Evolutionary conservation across 1,139 yeast genomes (phyloP).

Genomic region (Scheffersomyces segobiensis): DNA sequence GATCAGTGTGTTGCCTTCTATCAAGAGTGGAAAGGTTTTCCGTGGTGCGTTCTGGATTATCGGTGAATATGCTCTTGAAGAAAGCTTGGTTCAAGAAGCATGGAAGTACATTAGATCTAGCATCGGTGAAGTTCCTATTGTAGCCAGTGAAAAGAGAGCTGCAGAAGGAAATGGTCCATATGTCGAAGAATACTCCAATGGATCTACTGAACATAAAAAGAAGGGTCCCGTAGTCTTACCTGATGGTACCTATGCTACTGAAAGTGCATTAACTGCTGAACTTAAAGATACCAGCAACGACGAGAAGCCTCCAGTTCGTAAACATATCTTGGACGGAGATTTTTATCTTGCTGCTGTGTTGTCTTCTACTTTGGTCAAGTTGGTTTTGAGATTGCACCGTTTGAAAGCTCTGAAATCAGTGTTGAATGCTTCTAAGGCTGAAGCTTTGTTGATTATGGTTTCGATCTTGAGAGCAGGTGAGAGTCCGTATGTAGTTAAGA

Average conservation of each 20-base stretch:
- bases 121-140: conserved; percentile 89
- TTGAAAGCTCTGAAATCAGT: conserved; percentile 55
- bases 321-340: conserved; percentile 81
- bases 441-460: conserved; percentile 89
- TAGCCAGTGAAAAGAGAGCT: conserved; percentile 66
- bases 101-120: conserved; percentile 86
- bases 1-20: conserved; percentile 59
- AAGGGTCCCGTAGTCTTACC: conserved; percentile 86
- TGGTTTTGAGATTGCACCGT: conserved; percentile 75
- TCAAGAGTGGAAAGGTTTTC: conserved; percentile 86
- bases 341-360: conserved; percentile 89
- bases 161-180: conserved; percentile 29
- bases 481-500: conserved; percentile 68
- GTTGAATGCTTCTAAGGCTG: conserved; percentile 87
- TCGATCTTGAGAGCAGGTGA: conserved; percentile 90
- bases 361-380: conserved; percentile 84
- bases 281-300: conserved; percentile 30
- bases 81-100: conserved; percentile 71
- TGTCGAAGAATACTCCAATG: conserved; percentile 23
- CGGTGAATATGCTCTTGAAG: conserved; percentile 85
- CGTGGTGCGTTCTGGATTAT: conserved; percentile 95
- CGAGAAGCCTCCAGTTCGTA: conserved; percentile 74
- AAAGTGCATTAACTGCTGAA: conserved; percentile 72
- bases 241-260: conserved; percentile 98
- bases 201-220: conserved; percentile 24